Conservation (phyloP, 495 filamentous ascomycete genomes). For the Neurospora sp. region DNA sequence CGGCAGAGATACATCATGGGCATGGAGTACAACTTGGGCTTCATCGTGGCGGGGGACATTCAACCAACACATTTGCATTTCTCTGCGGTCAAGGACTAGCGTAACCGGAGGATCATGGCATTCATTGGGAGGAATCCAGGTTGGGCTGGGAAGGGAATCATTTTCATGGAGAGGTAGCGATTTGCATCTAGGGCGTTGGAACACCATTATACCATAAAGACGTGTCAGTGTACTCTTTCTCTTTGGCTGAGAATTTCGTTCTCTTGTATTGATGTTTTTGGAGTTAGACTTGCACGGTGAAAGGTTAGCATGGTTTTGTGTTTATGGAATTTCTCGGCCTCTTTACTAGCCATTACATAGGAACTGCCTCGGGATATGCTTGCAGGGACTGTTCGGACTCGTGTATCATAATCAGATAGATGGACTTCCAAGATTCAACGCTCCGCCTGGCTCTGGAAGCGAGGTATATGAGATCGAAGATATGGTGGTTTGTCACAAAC, state of each 20-base stretch:
- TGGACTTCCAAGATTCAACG: not conserved
- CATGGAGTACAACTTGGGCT: not conserved
- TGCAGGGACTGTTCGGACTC: not conserved
- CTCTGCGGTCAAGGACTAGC: not conserved
- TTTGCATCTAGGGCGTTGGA: not conserved
- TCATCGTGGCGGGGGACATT: not conserved
- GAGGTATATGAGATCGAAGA: not conserved
- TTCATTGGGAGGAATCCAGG: not conserved
- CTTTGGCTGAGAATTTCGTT: not conserved
- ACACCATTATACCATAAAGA: conserved; percentile 1
- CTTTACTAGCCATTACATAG: not conserved
- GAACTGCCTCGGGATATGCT: not conserved
- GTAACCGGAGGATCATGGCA: not conserved
- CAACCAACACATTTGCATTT: not conserved
- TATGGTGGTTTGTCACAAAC: not conserved
- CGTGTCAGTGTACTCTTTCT: not conserved
- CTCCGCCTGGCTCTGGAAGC: not conserved
- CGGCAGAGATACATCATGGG: not conserved
- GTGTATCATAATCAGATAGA: not conserved
- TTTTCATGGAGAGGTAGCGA: not conserved
- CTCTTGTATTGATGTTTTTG: not conserved
- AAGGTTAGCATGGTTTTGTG: not conserved
- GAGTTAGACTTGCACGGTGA: not conserved
- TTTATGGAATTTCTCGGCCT: not conserved
- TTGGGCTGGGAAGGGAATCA: not conserved